A percentile compares a stretch with the other conserved stretches of the same genome.
These are phyloP conservation scores for Piloderma croceum DNA, from an alignment of 768 basidiomycete genomes.

Conservation along the genomic window DNA sequence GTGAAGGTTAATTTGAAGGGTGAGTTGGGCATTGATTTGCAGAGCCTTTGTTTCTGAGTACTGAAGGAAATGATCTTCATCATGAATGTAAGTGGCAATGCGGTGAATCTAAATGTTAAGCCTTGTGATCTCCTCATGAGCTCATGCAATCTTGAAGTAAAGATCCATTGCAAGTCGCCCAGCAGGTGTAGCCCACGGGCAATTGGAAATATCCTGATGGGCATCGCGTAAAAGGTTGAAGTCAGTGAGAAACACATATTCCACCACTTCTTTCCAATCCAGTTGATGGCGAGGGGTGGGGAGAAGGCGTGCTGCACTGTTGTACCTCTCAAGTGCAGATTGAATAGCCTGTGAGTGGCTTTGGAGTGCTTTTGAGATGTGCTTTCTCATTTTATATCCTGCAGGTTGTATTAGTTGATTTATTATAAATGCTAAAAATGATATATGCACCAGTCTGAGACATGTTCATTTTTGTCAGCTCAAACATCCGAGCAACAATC, in stretches of 20 bases:
- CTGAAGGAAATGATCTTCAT: constrained; percentile 7
- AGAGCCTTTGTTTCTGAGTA: no score
- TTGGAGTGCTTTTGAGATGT: no score
- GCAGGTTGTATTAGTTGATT: no score
- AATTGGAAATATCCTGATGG: constrained; percentile 13
- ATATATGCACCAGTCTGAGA: constrained; percentile 11
- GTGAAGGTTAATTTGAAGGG: no score
- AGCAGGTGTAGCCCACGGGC: constrained; percentile 14
- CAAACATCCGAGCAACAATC: constrained; percentile 15
- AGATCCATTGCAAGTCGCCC: constrained; percentile 8
- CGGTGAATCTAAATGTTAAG: constrained; percentile 17
- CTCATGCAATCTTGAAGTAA: constrained; percentile 15
- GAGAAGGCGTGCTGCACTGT: no score
- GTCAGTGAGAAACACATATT: constrained; percentile 15
- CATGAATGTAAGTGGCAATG: constrained; percentile 11
- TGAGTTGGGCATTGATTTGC: no score
- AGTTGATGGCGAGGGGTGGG: no score
- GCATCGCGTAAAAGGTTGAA: constrained; percentile 17
- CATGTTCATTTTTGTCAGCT: constrained; percentile 12
- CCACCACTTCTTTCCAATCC: constrained; percentile 10
- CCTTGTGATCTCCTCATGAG: constrained; percentile 11
- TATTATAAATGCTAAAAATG: not conserved
- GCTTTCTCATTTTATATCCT: no score
- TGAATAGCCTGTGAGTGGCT: no score
- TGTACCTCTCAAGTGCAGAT: no score